Evolutionary conservation across 2,329 filamentous ascomycete genomes (phyloP), one percentile per base, ranked within the genome.

Genomic region (Epichloe uncinata): DNA sequence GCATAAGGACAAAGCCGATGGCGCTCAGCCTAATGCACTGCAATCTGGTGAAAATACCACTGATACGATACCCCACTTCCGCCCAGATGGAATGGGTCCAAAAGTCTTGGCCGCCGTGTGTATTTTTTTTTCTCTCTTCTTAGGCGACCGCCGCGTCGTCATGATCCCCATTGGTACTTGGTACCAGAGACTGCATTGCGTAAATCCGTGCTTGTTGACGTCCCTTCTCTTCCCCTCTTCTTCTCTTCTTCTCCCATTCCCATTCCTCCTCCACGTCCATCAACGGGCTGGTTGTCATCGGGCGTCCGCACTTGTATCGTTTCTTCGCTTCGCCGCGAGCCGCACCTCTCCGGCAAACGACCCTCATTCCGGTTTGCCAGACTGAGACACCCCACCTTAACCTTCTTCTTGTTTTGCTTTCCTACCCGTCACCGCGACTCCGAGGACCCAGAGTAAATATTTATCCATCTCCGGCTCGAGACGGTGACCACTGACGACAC

Each of bases 311-410:
- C 46, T 35, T 35, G 36, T 30, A 34, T 30, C 12, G 42, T 15
- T 6, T 8, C 42, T 16, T 48, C 34, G 20, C 40, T 43, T 48
- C 33, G 40, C 47, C 42, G 20, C 26, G 40, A 48, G 47, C 40
- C 47, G 47, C 47, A 48, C 13, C 16, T 22, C 45, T 47, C 45
- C 16, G 45, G 38, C 45, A 47, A 11, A 35, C 20, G 11, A 20
- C 8, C 30, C 30, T 35, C 47, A 36, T 42, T 48, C 30, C 47
- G 38, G 38, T 36, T 20, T 30, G 3, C 38, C 22, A 15, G 30
- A 33, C 47, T 48, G 47, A 48, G 38, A 48, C 47, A 18, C 38
- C n/a, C 40, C 47, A 18, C 47, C 47, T 12, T 37, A 41, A 18
- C 47, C 47, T 12, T 37, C n/a, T 30, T n/a, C 15, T 16, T 42